These are phyloP conservation scores for Phanerochaete carnosa DNA, from an alignment of 768 basidiomycete species.

Conservation along the genomic window DNA sequence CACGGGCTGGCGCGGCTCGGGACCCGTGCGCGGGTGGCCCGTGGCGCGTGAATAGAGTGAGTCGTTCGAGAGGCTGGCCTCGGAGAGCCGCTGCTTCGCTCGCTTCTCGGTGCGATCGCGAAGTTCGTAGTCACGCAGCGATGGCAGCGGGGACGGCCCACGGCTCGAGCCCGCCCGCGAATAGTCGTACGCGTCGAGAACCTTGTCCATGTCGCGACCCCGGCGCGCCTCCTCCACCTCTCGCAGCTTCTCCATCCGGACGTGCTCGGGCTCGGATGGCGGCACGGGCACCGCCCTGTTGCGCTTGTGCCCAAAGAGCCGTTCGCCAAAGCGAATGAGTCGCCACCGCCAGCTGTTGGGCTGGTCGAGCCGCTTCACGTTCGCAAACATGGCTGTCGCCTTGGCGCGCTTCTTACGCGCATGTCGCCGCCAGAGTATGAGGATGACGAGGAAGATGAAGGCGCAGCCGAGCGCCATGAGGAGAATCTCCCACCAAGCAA, in stretches of 20 bases:
- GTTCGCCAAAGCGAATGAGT: constrained; percentile 54
- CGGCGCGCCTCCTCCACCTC: constrained; percentile 50
- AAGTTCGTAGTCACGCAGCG: constrained; percentile 21
- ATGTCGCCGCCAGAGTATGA: constrained; percentile 69
- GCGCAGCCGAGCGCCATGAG: constrained; percentile 80
- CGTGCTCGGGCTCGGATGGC: constrained; percentile 36
- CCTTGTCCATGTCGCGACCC: constrained; percentile 47
- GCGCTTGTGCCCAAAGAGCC: constrained; percentile 49
- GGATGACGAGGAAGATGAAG: constrained; percentile 66
- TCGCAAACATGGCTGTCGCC: constrained; percentile 62
- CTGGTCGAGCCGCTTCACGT: constrained; percentile 49
- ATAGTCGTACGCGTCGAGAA: constrained; percentile 46
- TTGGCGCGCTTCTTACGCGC: constrained; percentile 67
- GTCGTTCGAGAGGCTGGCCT: constrained; percentile 38
- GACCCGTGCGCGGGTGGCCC: constrained; percentile 53
- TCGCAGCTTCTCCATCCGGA: constrained; percentile 47
- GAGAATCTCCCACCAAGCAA: constrained; percentile 83
- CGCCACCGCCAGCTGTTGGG: constrained; percentile 52
- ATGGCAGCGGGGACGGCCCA: constrained; percentile 42
- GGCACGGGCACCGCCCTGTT: constrained; percentile 16
- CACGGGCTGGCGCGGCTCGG: constrained; percentile 75
- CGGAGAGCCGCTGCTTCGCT: constrained; percentile 21
- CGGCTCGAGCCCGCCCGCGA: constrained; percentile 37
- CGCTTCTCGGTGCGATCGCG: constrained; percentile 16
- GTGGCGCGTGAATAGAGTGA: constrained; percentile 72